Conservation (phyloP, 2,329 filamentous ascomycete genomes). For the Fusarium irregulare region DNA sequence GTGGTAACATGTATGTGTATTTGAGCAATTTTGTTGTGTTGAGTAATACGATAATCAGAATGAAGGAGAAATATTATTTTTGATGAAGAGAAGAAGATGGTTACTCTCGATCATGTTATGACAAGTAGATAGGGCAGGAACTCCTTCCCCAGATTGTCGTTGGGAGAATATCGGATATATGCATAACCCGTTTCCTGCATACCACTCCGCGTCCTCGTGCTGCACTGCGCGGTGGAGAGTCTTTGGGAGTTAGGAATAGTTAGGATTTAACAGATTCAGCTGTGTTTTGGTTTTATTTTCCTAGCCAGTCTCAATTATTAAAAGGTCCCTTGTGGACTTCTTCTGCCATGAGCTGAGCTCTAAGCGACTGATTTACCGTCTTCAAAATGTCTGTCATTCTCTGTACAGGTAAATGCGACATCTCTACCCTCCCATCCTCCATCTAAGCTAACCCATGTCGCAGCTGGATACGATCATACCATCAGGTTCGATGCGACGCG, state of each 20-base stretch:
- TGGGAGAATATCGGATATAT: background rate
- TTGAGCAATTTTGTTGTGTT: background rate
- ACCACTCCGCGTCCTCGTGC: constrained; percentile 8
- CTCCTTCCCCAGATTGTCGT: background rate
- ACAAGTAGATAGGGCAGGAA: background rate
- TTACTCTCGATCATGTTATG: background rate
- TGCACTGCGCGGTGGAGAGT: constrained; percentile 12
- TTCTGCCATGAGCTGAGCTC: constrained; percentile 43
- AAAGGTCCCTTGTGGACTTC: constrained; percentile 35
- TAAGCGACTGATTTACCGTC: constrained; percentile 24
- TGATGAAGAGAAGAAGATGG: background rate
- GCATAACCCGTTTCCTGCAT: constrained; percentile 36
- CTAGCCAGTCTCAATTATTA: constrained; percentile 3
- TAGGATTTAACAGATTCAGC: constrained; percentile 8
- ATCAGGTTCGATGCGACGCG: constrained; percentile 60
- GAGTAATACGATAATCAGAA: background rate
- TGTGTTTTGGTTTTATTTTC: constrained; percentile 7
- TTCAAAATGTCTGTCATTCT: constrained; percentile 69
- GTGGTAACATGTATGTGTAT: background rate
- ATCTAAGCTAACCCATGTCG: constrained; percentile 36
- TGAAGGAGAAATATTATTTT: background rate
- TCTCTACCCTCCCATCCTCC: background rate
- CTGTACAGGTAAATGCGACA: constrained; percentile 64
- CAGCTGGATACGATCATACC: constrained; percentile 72
- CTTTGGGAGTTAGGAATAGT: constrained; percentile 37